These are phyloP conservation scores for Ustilago bromivora DNA, from an alignment of 1,284 basidiomycete species.

Conservation along the genomic window DNA sequence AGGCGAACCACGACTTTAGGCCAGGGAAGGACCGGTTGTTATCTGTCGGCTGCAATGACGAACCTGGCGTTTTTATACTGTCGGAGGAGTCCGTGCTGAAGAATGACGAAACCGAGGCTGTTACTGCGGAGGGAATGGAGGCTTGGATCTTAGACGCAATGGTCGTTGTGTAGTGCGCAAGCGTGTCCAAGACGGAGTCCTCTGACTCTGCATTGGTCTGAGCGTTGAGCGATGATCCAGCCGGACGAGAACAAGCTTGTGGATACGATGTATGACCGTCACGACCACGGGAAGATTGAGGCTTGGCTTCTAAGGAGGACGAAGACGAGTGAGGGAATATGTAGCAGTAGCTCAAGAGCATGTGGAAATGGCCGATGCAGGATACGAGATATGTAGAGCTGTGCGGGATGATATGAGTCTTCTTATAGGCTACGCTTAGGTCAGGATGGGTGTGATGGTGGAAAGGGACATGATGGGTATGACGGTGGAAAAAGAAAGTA, in stretches of 20 bases:
- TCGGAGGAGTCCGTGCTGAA: conserved; percentile 3
- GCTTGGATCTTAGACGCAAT: conserved; percentile 11
- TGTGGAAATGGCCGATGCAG: conserved; percentile 8
- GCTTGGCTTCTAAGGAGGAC: conserved; percentile 5
- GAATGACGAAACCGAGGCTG: conserved; percentile 1
- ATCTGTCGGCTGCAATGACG: not conserved
- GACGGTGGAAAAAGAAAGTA: not conserved
- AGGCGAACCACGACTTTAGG: conserved; percentile 22
- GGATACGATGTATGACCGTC: not conserved
- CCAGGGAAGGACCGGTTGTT: not conserved
- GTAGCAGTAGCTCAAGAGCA: conserved; percentile 40
- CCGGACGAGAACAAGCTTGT: not conserved
- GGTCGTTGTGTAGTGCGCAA: conserved; percentile 15
- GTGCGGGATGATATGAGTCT: not conserved
- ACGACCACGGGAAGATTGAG: not conserved
- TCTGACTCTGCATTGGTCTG: not conserved
- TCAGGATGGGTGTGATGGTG: not conserved
- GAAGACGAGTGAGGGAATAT: conserved; percentile 33
- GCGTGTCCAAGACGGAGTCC: not conserved
- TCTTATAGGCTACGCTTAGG: not conserved
- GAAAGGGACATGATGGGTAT: too few species aligned
- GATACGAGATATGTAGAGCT: not conserved
- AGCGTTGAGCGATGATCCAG: not conserved
- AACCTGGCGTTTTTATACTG: not conserved
- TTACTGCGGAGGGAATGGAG: conserved; percentile 3